Conservation (phyloP, 495 filamentous ascomycete genomes). For the Hypoxylon cercidicola region DNA sequence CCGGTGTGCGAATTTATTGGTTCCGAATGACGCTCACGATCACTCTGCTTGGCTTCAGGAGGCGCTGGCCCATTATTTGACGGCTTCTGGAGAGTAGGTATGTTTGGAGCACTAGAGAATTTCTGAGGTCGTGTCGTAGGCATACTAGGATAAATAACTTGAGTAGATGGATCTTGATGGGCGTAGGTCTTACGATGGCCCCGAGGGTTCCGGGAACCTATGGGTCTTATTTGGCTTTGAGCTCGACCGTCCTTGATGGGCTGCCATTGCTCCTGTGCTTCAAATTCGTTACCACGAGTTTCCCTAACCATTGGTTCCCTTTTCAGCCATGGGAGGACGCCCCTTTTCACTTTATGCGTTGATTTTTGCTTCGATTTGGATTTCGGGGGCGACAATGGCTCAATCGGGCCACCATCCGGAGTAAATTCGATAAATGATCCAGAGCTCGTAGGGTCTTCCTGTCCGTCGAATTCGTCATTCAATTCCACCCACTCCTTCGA, state of each 20-base stretch:
- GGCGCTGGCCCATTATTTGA: background rate
- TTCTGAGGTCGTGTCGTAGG: conserved; percentile 13
- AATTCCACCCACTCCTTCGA: conserved; percentile 3
- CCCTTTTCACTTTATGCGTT: conserved; percentile 23
- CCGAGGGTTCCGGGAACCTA: conserved; percentile 5
- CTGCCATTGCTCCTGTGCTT: conserved; percentile 12
- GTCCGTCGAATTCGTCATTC: conserved; percentile 19
- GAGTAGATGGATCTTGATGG: background rate
- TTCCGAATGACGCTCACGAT: conserved; percentile 6
- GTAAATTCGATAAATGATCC: conserved; percentile 47
- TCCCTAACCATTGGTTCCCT: conserved; percentile 32
- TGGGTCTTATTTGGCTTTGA: conserved; percentile 8
- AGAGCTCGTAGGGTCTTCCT: conserved; percentile 24
- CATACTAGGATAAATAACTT: background rate
- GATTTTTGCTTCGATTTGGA: conserved; percentile 21
- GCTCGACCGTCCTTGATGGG: conserved; percentile 5
- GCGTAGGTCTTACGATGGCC: background rate
- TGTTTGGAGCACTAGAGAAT: conserved; percentile 4
- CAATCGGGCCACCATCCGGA: conserved; percentile 25
- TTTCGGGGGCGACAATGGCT: conserved; percentile 21
- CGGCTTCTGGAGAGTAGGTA: conserved; percentile 16
- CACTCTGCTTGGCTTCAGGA: conserved; percentile 15
- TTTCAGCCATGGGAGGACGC: conserved; percentile 41
- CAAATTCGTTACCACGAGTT: background rate
- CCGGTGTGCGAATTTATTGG: background rate